A percentile compares a stretch with the other conserved stretches of the same genome.
These are phyloP conservation scores for Elaeis guineensis DNA, from an alignment of 176 grass and related monocot species.

Conservation along the genomic window DNA sequence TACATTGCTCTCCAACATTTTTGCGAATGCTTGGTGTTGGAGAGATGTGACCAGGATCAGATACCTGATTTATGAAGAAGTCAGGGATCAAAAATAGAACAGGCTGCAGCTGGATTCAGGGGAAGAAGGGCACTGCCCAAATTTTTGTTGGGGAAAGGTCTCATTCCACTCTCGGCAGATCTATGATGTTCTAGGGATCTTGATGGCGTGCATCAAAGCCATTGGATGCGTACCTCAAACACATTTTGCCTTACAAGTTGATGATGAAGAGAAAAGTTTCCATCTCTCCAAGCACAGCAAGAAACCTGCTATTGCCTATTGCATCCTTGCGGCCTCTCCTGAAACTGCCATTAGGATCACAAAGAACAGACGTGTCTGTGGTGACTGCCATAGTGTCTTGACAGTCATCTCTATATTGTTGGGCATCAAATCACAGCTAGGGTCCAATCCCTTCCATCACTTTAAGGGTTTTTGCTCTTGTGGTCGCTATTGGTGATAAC, in stretches of 20 bases:
- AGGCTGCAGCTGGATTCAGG: conserved; percentile 78
- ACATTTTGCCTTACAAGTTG: conserved; percentile 70
- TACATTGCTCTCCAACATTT: conserved; percentile 80
- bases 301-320: conserved; percentile 76
- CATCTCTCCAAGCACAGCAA: conserved; percentile 65
- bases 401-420: conserved; percentile 62
- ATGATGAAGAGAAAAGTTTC: conserved; percentile 73
- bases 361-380: conserved; percentile 75
- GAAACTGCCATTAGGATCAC: conserved; percentile 68
- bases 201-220: conserved; percentile 62
- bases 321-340: conserved; percentile 49
- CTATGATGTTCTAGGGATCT: conserved; percentile 46
- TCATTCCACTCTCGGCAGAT: conserved; percentile 48
- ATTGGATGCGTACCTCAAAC: conserved; percentile 73
- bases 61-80: conserved; percentile 35
- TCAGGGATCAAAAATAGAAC: conserved; percentile 69
- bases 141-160: conserved; percentile 79
- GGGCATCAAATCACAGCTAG: conserved; percentile 78
- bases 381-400: conserved; percentile 78
- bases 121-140: conserved; percentile 62
- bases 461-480: conserved; percentile 75
- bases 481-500: conserved; percentile 61
- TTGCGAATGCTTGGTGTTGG: conserved; percentile 60
- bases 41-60: conserved; percentile 71
- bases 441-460: conserved; percentile 78